Conservation (phyloP, 805 yeast species). For the Lipomyces sp. region DNA sequence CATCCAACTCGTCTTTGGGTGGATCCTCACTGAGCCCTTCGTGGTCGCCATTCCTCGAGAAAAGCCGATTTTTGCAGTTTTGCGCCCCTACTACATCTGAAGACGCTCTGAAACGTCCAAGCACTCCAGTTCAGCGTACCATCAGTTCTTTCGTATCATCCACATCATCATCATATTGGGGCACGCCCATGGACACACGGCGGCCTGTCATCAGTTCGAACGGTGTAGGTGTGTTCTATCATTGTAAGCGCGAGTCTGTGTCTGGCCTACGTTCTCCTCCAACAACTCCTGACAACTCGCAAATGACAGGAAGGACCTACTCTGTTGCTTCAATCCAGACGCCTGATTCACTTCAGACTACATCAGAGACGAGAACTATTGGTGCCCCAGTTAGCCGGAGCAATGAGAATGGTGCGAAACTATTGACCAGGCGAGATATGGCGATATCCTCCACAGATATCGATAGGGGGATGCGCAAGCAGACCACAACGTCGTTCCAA, state of each 20-base stretch:
- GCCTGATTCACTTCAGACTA: not conserved
- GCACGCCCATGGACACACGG: not conserved
- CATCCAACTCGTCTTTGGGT: not conserved
- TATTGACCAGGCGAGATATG: not conserved
- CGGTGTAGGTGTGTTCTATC: constrained; percentile 3
- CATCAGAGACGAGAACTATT: not conserved
- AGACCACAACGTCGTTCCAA: constrained; percentile 1
- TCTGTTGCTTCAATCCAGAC: not conserved
- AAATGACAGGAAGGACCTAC: not conserved
- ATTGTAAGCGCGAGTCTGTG: not conserved
- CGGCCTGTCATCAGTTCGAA: constrained; percentile 4
- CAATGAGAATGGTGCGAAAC: not conserved
- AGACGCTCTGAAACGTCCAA: not conserved
- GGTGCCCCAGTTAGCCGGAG: not conserved
- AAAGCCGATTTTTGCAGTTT: constrained; percentile 14
- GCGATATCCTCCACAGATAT: not conserved
- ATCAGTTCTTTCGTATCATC: not conserved
- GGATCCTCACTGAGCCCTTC: not conserved
- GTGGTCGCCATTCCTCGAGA: not conserved
- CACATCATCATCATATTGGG: not conserved
- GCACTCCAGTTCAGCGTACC: not conserved
- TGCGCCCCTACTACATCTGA: constrained; percentile 10
- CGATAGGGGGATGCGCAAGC: not conserved
- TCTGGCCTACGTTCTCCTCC: not conserved
- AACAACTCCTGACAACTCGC: constrained; percentile 1